A percentile compares a stretch with the other conserved stretches of the same genome.
Conservation (phyloP, 441 rosid genomes). For the Gossypium schwendimanii region DNA sequence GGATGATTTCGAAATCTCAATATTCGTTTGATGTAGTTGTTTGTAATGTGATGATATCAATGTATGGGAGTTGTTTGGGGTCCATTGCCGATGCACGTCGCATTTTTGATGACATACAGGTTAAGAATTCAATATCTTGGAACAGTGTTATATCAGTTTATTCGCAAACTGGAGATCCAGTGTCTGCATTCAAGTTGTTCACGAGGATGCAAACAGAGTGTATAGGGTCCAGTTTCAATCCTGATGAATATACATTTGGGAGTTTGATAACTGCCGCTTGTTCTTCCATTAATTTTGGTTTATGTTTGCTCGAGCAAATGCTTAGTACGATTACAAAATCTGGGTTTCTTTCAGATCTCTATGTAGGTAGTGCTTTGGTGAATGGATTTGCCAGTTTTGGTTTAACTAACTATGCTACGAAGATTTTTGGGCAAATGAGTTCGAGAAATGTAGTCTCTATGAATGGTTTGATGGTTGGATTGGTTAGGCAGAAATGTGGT, state of each 20-base stretch:
- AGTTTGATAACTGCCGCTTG: constrained; percentile 65
- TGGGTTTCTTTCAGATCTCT: constrained; percentile 61
- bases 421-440: constrained; percentile 55
- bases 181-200: constrained; percentile 53
- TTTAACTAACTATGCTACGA: constrained; percentile 42
- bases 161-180: constrained; percentile 47
- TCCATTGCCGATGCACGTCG: constrained; percentile 37
- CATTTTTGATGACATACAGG: constrained; percentile 53
- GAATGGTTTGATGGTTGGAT: constrained; percentile 84
- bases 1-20: constrained; percentile 46
- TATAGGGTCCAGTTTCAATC: constrained; percentile 29
- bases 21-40: constrained; percentile 45
- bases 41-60: constrained; percentile 61
- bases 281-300: constrained; percentile 40
- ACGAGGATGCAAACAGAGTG: constrained; percentile 47
- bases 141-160: constrained; percentile 65
- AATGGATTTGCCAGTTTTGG: constrained; percentile 69
- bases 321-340: constrained; percentile 50
- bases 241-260: constrained; percentile 80
- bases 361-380: constrained; percentile 81
- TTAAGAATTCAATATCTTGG: constrained; percentile 58
- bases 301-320: constrained; percentile 61
- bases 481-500: constrained; percentile 55
- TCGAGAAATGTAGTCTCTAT: constrained; percentile 59
- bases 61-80: constrained; percentile 55